A percentile compares a stretch with the other conserved stretches of the same genome.
Conservation (phyloP, 208 protist genomes). For the Crithidia mellificae region DNA sequence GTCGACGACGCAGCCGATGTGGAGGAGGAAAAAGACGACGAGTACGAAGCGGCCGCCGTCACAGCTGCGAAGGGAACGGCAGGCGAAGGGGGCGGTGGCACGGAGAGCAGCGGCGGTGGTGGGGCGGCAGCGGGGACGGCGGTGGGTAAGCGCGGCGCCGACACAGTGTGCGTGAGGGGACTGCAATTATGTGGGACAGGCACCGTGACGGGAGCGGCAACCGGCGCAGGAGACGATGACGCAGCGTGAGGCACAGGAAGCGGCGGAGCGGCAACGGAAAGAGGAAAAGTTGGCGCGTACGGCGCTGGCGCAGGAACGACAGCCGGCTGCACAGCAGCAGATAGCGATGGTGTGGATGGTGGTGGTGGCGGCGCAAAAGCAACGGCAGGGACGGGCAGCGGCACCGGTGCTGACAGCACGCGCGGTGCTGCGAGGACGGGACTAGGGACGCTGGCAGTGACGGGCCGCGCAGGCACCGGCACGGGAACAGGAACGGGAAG, state of each 20-base stretch:
- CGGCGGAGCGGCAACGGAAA: neutral
- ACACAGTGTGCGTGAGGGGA: neutral
- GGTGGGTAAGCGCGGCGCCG: neutral
- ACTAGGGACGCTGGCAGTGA: neutral
- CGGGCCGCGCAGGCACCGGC: conserved; percentile 9
- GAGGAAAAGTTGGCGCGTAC: neutral
- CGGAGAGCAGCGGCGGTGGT: neutral
- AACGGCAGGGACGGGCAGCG: conserved; percentile 5
- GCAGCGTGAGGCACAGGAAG: neutral
- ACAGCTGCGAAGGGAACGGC: neutral
- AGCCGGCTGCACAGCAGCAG: too few species aligned
- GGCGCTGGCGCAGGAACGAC: neutral
- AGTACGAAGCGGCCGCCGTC: neutral
- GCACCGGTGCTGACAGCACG: conserved; percentile 7
- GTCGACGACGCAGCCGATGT: neutral
- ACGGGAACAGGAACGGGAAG: conserved; percentile 14
- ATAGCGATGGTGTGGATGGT: too few species aligned
- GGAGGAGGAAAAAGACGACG: neutral
- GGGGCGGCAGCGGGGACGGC: neutral
- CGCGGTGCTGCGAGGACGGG: conserved; percentile 5
- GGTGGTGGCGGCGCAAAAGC: neutral
- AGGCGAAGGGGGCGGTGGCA: too few species aligned
- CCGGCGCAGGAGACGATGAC: neutral
- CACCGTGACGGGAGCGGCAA: neutral
- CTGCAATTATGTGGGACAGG: neutral